Evolutionary conservation across 495 filamentous ascomycete species (phyloP).

Genomic region (Friedmanniomyces simplex): DNA sequence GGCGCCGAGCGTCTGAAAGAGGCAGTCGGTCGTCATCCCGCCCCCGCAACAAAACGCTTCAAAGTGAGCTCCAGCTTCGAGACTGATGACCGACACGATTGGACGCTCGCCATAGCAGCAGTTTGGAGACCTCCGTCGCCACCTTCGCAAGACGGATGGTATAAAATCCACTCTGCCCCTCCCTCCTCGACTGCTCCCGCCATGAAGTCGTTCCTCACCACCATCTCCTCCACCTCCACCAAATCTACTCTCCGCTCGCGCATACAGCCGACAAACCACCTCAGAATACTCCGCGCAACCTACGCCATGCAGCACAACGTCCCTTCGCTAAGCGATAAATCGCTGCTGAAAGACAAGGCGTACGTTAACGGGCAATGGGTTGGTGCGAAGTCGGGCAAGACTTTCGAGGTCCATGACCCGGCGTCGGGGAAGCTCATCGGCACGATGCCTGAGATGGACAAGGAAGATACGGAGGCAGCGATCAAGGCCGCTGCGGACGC

Average conservation of each 20-base stretch:
- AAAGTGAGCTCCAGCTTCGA: too few relatives aligned
- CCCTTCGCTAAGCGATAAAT: slow-evolving; percentile 32
- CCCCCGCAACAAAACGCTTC: too few relatives aligned
- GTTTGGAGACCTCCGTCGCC: too few relatives aligned
- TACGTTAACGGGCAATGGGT: slow-evolving; percentile 38
- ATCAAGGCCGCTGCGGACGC: slow-evolving; percentile 67
- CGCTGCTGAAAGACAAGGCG: slow-evolving; percentile 31
- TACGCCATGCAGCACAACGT: slow-evolving; percentile 29
- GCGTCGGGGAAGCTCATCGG: slow-evolving; percentile 70
- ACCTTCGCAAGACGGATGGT: not conserved
- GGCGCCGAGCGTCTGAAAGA: too few relatives aligned
- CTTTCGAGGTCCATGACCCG: slow-evolving; percentile 54
- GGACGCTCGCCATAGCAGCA: too few relatives aligned
- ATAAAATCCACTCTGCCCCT: not conserved
- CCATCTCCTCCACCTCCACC: slow-evolving; percentile 4
- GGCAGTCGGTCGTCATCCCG: too few relatives aligned
- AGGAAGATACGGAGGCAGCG: slow-evolving; percentile 63
- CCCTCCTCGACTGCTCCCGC: not conserved
- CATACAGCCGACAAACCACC: slow-evolving; percentile 23
- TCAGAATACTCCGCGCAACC: slow-evolving; percentile 18
- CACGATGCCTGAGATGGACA: slow-evolving; percentile 70
- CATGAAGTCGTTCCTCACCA: slow-evolving; percentile 19
- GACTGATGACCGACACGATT: too few relatives aligned
- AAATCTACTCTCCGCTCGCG: slow-evolving; percentile 21
- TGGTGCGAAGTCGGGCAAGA: slow-evolving; percentile 34